These are phyloP conservation scores for Geranium brycei DNA, from an alignment of 345 rosid genomes.

Conservation along the genomic window DNA sequence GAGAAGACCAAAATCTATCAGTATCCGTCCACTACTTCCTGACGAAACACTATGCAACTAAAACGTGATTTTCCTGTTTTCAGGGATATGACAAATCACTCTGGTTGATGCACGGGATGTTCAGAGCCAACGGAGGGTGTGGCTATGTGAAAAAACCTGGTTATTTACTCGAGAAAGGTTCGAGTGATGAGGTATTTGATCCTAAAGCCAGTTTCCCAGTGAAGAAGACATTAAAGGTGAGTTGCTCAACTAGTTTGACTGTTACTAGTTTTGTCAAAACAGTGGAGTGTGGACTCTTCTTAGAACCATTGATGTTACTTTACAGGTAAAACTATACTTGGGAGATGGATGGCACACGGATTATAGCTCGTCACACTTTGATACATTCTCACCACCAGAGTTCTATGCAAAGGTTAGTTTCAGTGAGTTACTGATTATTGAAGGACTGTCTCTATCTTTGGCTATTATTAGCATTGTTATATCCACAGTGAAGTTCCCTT, in stretches of 20 bases:
- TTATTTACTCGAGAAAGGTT: conserved; percentile 37
- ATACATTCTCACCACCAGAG: conserved; percentile 82
- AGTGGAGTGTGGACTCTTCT: not conserved
- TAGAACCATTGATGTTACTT: conserved; percentile 1
- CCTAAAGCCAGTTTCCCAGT: conserved; percentile 36
- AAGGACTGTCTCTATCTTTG: no score
- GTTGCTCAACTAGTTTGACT: not conserved
- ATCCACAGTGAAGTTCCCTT: no score
- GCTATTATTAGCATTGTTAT: no score
- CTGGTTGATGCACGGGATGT: conserved; percentile 97
- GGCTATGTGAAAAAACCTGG: conserved; percentile 84
- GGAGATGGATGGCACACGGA: conserved; percentile 89
- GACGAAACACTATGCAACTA: no score
- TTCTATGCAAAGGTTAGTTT: conserved; percentile 63
- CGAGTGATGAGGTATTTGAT: conserved; percentile 42
- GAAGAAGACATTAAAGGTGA: conserved; percentile 54
- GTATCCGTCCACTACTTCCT: not conserved
- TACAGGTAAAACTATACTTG: conserved; percentile 68
- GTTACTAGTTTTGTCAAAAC: not conserved
- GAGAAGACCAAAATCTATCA: not conserved
- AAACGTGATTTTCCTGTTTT: not conserved
- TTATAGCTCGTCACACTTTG: conserved; percentile 74
- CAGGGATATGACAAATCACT: conserved; percentile 79
- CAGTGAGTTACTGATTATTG: not conserved
- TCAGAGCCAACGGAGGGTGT: conserved; percentile 85